Base-by-base conservation (phyloP, 2,329 filamentous ascomycete genomes). In the Fusarium sororula region DNA sequence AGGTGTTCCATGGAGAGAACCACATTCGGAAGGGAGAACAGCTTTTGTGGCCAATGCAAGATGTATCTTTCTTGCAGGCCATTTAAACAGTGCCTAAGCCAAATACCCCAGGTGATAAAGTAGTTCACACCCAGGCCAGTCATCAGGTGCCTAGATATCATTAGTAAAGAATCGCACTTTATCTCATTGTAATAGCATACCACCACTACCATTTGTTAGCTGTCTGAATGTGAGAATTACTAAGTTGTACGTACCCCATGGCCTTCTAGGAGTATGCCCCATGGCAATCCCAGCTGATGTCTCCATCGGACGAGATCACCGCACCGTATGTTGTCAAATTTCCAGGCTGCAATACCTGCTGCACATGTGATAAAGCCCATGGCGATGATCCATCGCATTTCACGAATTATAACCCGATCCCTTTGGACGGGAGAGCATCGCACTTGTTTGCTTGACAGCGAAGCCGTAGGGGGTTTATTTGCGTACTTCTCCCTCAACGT, bases 1-100 rank as follows among this genome's bases (percentile, higher is more conserved):
- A 1, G 6, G 10, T 50, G 14, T n/a, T 50, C 5, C 4, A 0
- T 0, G 2, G 15, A 50, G 7, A 15, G 28, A 50, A 50, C 0
- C 7, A 50, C 15, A 10, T 5, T 18, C 0, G 48, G 48, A 14
- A 51, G 30, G 8, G 30, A 35, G 0, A 20, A 5, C 3, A 51
- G 2, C 0, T 20, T 51, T 11, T 35, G 17, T 7, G 48, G 30
- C 48, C 48, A 51, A 3, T 35, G 12, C 28, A 51, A 35, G 6
- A 0, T 24, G 8, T 35, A 51, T 3, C 11, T 6, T 3, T 14
- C 30, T 5, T 51, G 15, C 48, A 24, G 0, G 4, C 48, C 48
- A 7, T 20, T 24, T 9, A 51, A 35, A 4, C 48, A 51, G 6
- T 51, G 30, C 17, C 30, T 14, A 0, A 51, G 48, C 28, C 28